These are phyloP conservation scores for Coemansia sp. DNA, from an alignment of 192 early-diverging fungal genomes.

Conservation along the genomic window DNA sequence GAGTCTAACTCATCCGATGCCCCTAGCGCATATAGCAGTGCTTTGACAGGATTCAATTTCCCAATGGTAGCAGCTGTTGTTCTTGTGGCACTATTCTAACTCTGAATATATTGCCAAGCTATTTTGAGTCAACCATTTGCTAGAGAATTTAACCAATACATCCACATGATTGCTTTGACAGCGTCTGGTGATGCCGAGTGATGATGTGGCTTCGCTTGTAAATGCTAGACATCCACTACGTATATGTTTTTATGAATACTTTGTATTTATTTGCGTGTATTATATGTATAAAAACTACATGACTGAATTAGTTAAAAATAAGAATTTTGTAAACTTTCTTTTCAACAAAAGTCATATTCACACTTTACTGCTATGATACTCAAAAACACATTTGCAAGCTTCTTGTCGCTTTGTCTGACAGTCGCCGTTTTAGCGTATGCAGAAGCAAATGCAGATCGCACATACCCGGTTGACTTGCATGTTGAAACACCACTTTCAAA, in stretches of 20 bases:
- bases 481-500: slow-evolving; percentile 31
- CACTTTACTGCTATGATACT: not conserved
- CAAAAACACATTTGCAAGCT: not conserved
- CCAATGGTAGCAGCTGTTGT: not conserved
- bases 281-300: not conserved
- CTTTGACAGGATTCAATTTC: not conserved
- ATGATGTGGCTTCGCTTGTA: slow-evolving; percentile 6
- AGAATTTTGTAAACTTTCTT: not conserved
- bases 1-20: slow-evolving; percentile 3
- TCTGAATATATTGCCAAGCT: not conserved
- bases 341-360: not conserved
- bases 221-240: slow-evolving; percentile 2
- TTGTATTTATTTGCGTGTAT: not conserved
- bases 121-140: not conserved
- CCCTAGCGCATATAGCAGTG: not conserved
- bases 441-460: slow-evolving; percentile 10
- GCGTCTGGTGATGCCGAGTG: not conserved
- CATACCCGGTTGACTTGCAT: slow-evolving; percentile 32
- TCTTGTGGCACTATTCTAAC: not conserved
- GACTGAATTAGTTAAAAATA: not conserved
- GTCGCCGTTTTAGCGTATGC: not conserved
- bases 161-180: no score
- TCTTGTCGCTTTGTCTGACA: slow-evolving; percentile 2
- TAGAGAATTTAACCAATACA: no score
- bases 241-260: not conserved